phyloP scores from a whole-genome alignment of 2,329 filamentous ascomycete genomes.

The Ceratocystis cacaofunesta region DNA sequence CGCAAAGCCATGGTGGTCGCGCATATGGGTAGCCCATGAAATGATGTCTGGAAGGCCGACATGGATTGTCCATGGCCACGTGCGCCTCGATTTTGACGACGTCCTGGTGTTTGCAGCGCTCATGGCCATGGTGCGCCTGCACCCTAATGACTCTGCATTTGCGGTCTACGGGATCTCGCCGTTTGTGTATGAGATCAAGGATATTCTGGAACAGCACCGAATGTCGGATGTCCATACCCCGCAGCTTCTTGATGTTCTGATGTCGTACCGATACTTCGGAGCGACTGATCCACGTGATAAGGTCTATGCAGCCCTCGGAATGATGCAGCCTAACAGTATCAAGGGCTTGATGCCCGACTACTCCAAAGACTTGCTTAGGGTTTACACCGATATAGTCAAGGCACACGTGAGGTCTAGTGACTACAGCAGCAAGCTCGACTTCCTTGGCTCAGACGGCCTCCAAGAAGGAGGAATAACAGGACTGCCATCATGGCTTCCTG shows the following conservation, averaged over 20 bases:
- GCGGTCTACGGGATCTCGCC: constrained; percentile 13
- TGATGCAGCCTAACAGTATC: constrained; percentile 19
- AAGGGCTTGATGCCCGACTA: constrained; percentile 20
- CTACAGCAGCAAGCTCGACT: constrained; percentile 17
- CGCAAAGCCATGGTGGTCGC: constrained; percentile 17
- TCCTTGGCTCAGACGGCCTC: constrained; percentile 18
- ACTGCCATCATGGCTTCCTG: constrained; percentile 18
- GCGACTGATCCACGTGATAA: constrained; percentile 21
- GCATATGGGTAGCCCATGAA: constrained; percentile 17
- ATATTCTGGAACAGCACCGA: constrained; percentile 13
- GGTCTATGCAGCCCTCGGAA: constrained; percentile 21
- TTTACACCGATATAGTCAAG: constrained; percentile 20
- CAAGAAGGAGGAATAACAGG: constrained; percentile 19
- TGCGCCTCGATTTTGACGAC: constrained; percentile 13
- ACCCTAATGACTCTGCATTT: constrained; percentile 17
- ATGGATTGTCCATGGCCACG: constrained; percentile 16
- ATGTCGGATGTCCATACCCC: constrained; percentile 5
- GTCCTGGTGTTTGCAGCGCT: constrained; percentile 17
- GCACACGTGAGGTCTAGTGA: constrained; percentile 16
- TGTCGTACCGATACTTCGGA: constrained; percentile 17
- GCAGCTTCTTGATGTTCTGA: constrained; percentile 16
- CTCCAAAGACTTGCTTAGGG: constrained; percentile 19
- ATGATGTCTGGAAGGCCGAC: constrained; percentile 14
- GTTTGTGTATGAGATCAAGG: constrained; percentile 16
- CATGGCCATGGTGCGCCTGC: constrained; percentile 16